These are phyloP conservation scores for Bassia scoparia DNA, from an alignment of 148 eudicot genomes.

Conservation along the genomic window DNA sequence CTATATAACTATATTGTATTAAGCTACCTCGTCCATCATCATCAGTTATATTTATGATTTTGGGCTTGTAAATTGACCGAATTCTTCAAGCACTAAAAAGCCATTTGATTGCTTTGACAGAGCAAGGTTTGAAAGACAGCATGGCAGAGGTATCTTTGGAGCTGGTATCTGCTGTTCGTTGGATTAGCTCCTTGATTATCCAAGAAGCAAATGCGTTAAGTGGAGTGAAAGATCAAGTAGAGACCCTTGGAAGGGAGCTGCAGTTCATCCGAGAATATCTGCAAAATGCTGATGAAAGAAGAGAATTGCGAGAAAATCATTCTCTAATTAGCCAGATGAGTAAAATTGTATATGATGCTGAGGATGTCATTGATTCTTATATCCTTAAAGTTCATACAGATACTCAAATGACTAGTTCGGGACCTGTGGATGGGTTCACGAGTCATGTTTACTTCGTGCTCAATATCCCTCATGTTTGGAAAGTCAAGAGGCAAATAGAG, in stretches of 20 bases:
- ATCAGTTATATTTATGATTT: no score
- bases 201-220: conserved; percentile 1
- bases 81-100: no score
- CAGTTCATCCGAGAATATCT: conserved; percentile 19
- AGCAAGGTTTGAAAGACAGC: no score
- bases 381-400: neutral
- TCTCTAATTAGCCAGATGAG: conserved; percentile 9
- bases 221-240: conserved; percentile 5
- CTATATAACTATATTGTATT: no score
- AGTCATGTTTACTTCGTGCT: neutral
- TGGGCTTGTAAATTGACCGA: no score
- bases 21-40: no score
- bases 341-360: conserved; percentile 21
- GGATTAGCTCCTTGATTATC: conserved; percentile 13
- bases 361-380: conserved; percentile 20
- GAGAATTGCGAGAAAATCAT: neutral
- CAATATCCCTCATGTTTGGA: neutral
- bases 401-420: neutral
- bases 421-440: neutral
- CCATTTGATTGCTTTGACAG: no score
- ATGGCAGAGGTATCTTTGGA: no score
- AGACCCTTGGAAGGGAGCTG: conserved; percentile 12
- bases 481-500: neutral
- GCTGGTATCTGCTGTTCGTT: neutral
- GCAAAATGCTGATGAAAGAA: conserved; percentile 19